Evolutionary conservation across 805 yeast species (phyloP).

Genomic region (Ogataea nakhonphanomensis): DNA sequence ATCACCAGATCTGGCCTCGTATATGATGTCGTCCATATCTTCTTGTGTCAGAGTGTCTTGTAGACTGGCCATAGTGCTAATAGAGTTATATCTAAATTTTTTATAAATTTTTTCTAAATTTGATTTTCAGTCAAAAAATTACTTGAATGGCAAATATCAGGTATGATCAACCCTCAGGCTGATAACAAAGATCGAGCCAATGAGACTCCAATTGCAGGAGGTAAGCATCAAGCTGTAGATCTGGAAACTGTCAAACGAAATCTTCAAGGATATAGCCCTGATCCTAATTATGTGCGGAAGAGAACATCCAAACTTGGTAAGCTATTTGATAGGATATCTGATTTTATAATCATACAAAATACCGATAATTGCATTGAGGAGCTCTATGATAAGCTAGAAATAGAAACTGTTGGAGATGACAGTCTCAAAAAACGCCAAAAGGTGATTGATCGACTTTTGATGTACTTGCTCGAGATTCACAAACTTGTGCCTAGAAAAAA

Average conservation of each 20-base stretch:
- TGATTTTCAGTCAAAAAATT: slow-evolving; percentile 1
- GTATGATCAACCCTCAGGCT: too few relatives aligned
- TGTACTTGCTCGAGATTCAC: slow-evolving; percentile 39
- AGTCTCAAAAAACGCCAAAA: slow-evolving; percentile 14
- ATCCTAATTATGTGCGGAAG: slow-evolving; percentile 23
- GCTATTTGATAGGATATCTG: slow-evolving; percentile 29
- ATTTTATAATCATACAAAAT: slow-evolving; percentile 12
- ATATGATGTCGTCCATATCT: slow-evolving; percentile 76
- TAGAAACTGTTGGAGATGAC: not conserved
- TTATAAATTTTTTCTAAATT: slow-evolving; percentile 7
- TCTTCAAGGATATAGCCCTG: slow-evolving; percentile 23
- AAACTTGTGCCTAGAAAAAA: slow-evolving; percentile 31
- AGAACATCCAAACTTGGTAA: slow-evolving; percentile 33
- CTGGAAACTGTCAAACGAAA: slow-evolving; percentile 22
- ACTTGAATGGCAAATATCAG: slow-evolving; percentile 3
- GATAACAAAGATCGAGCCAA: not conserved
- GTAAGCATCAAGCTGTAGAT: not conserved
- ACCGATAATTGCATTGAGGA: slow-evolving; percentile 8
- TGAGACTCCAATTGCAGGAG: not conserved
- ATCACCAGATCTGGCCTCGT: slow-evolving; percentile 88
- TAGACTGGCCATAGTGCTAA: slow-evolving; percentile 24
- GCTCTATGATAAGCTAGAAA: slow-evolving; percentile 8
- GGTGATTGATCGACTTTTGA: slow-evolving; percentile 37
- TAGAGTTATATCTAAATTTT: not conserved
- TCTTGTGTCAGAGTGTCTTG: slow-evolving; percentile 49